A percentile compares a stretch with the other conserved stretches of the same genome.
phyloP scores from a whole-genome alignment of 1,284 basidiomycete genomes.

The Ceratobasidium sp. region DNA sequence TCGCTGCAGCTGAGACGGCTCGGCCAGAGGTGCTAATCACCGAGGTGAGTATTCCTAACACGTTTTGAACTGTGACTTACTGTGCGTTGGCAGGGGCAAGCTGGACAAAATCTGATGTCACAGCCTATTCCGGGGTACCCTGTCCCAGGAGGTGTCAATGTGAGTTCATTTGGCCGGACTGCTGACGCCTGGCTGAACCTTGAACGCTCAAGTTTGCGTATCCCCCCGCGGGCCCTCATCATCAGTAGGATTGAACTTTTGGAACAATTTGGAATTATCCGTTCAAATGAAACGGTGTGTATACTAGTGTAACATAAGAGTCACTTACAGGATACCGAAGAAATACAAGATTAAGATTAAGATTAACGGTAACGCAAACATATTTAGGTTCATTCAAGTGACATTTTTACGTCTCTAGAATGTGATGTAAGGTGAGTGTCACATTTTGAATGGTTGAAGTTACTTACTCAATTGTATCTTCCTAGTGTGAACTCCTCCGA shows the following conservation, averaged over 20 bases:
- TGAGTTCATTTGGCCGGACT: constrained; percentile 1
- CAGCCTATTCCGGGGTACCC: constrained; percentile 31
- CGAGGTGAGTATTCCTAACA: constrained; percentile 2
- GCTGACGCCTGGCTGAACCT: background rate
- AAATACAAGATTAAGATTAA: background rate
- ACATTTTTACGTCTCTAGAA: background rate
- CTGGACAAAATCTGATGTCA: background rate
- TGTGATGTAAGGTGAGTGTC: background rate
- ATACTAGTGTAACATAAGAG: constrained; percentile 39
- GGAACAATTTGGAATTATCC: constrained; percentile 1
- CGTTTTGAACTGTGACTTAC: background rate
- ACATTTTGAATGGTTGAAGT: background rate
- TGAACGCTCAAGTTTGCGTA: constrained; percentile 16
- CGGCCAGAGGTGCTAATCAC: constrained; percentile 8
- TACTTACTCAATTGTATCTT: background rate
- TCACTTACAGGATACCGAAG: background rate
- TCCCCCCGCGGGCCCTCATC: constrained; percentile 14
- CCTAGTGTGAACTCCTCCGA: background rate
- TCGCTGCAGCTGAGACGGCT: constrained; percentile 1
- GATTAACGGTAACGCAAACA: background rate
- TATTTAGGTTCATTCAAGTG: background rate
- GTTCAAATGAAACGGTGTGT: constrained; percentile 7
- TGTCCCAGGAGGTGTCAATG: constrained; percentile 14
- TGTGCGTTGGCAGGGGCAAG: constrained; percentile 7
- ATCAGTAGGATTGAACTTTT: constrained; percentile 13